Evolutionary conservation across 305 asterid genomes (phyloP).

Genomic region (Euphrasia arctica): DNA sequence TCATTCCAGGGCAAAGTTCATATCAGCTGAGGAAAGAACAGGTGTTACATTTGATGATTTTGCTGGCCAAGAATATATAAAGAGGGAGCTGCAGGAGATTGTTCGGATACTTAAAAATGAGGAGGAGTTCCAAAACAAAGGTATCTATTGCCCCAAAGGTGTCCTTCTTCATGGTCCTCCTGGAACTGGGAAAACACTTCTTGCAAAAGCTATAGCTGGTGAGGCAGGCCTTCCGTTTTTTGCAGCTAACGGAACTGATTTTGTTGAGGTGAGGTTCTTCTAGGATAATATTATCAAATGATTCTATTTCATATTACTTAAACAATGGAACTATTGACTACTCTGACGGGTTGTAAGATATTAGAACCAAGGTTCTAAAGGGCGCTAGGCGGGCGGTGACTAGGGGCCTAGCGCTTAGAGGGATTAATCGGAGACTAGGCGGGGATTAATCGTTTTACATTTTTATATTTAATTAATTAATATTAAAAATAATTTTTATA

Average conservation of each 20-base stretch:
- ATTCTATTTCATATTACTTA: conserved; percentile 9
- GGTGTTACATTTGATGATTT: conserved; percentile 96
- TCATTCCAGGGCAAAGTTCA: conserved; percentile 80
- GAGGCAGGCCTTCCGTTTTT: conserved; percentile 99
- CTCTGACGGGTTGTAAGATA: conserved; percentile 11
- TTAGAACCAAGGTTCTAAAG: not conserved
- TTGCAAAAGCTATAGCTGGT: conserved; percentile 99
- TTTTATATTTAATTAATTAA: too few relatives aligned
- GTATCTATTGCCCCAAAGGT: conserved; percentile 98
- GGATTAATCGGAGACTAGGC: too few relatives aligned
- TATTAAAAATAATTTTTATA: too few relatives aligned
- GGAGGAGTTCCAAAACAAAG: conserved; percentile 89
- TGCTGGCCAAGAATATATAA: conserved; percentile 99
- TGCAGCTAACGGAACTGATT: conserved; percentile 97
- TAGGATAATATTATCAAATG: conserved; percentile 7
- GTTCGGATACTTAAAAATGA: conserved; percentile 87
- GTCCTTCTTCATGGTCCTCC: conserved; percentile 99
- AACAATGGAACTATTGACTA: conserved; percentile 1
- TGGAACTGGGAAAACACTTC: conserved; percentile 99
- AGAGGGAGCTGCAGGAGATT: conserved; percentile 96
- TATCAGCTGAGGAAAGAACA: conserved; percentile 97
- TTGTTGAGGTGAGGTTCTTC: conserved; percentile 81
- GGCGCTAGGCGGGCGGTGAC: too few relatives aligned
- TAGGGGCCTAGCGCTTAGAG: too few relatives aligned
- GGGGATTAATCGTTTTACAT: too few relatives aligned